These are phyloP conservation scores for Russula ochroleuca DNA, from an alignment of 768 basidiomycete species.

Conservation along the genomic window DNA sequence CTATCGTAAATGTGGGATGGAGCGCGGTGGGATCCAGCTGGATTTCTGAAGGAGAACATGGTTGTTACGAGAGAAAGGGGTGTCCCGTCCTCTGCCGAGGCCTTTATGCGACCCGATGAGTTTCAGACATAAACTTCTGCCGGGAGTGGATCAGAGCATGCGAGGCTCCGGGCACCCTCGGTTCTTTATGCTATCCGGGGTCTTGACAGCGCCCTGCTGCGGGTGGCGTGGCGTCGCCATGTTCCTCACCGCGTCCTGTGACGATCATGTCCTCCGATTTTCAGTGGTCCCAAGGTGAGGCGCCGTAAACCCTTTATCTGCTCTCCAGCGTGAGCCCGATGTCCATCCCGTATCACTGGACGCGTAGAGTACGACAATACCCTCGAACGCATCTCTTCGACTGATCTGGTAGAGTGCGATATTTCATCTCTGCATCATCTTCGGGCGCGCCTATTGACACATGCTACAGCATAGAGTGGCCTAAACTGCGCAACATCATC, in stretches of 20 bases:
- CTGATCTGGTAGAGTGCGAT: conserved; percentile 58
- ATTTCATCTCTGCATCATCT: background rate
- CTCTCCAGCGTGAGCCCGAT: background rate
- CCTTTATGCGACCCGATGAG: too few species aligned
- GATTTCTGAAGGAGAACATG: conserved; percentile 1
- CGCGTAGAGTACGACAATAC: conserved; percentile 52
- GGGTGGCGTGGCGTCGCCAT: too few species aligned
- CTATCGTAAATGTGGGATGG: background rate
- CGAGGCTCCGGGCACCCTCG: too few species aligned
- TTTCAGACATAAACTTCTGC: too few species aligned
- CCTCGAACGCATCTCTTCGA: conserved; percentile 58
- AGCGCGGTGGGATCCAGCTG: background rate
- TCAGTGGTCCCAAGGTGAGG: conserved; percentile 26
- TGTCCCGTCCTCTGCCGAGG: background rate
- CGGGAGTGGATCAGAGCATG: too few species aligned
- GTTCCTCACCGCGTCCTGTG: background rate
- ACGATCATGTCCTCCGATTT: conserved; percentile 17
- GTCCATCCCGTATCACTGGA: conserved; percentile 4
- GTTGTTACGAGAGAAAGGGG: background rate
- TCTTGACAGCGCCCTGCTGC: too few species aligned
- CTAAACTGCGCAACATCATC: conserved; percentile 61
- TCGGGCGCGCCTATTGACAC: background rate
- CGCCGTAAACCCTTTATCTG: background rate
- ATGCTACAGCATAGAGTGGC: conserved; percentile 60
- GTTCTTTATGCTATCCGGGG: too few species aligned